Percentiles rank a stretch among this genome's conserved stretches.
Conservation (phyloP, 345 rosid genomes). For the Mallotus nudiflorus region DNA sequence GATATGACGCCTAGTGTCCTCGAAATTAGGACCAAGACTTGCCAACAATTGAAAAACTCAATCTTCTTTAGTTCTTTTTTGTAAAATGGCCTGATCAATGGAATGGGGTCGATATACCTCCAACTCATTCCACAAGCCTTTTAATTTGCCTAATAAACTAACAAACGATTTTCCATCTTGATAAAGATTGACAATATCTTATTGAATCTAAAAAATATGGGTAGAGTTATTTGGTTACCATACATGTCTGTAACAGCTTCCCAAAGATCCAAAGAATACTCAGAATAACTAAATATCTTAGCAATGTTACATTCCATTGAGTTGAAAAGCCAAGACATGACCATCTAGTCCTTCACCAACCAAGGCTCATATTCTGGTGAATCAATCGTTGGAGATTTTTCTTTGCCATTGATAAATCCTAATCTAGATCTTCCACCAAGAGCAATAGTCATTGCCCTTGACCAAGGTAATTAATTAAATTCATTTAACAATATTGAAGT, state of each 20-base stretch:
- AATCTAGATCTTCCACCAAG: background rate
- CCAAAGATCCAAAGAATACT: background rate
- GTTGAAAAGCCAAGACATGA: background rate
- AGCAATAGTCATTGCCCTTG: background rate
- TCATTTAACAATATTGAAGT: background rate
- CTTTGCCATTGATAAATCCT: conserved; percentile 11
- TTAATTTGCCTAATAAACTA: background rate
- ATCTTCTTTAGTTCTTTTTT: background rate
- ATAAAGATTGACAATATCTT: background rate
- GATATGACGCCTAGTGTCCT: background rate
- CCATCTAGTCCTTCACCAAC: background rate
- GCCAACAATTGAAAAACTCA: background rate
- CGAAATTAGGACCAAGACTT: background rate
- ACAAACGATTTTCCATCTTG: background rate
- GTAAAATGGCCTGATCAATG: background rate
- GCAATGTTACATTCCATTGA: background rate
- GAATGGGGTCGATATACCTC: background rate
- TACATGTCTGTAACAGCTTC: background rate
- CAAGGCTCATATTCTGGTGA: background rate
- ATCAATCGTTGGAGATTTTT: background rate
- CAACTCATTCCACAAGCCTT: background rate
- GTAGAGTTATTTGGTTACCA: background rate
- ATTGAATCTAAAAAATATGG: background rate
- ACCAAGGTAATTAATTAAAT: background rate
- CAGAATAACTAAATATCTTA: background rate